Percentiles rank a stretch among this genome's conserved stretches.
These are phyloP conservation scores for Helianthus tuberosus DNA, from an alignment of 129 eudicot species.

Conservation along the genomic window DNA sequence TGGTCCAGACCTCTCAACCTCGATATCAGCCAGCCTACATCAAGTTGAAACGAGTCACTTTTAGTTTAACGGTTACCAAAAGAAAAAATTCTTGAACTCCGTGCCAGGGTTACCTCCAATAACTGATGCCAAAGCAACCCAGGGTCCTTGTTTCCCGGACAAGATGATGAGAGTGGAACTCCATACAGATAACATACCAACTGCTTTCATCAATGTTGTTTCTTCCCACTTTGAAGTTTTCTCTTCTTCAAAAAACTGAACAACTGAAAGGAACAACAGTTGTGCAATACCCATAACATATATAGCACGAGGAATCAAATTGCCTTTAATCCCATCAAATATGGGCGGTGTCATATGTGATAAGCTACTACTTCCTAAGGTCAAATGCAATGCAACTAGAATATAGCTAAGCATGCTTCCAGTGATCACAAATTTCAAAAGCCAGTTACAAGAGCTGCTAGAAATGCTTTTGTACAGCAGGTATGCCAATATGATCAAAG, in stretches of 20 bases:
- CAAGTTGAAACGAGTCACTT: neutral
- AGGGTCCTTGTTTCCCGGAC: slow-evolving; percentile 91
- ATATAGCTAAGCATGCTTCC: slow-evolving; percentile 69
- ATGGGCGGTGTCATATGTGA: slow-evolving; percentile 26
- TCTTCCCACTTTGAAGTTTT: slow-evolving; percentile 42
- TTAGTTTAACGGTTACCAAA: too few species aligned
- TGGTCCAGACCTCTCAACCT: slow-evolving; percentile 58
- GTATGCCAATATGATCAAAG: slow-evolving; percentile 63
- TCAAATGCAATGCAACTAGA: slow-evolving; percentile 63
- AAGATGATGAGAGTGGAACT: slow-evolving; percentile 73
- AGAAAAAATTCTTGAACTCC: neutral
- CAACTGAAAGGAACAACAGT: slow-evolving; percentile 52
- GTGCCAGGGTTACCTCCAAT: slow-evolving; percentile 61
- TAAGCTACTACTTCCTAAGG: slow-evolving; percentile 60
- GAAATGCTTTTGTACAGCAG: slow-evolving; percentile 50
- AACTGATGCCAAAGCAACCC: slow-evolving; percentile 61
- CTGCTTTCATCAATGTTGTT: slow-evolving; percentile 44
- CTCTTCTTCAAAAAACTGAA: slow-evolving; percentile 35
- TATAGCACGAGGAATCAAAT: slow-evolving; percentile 64
- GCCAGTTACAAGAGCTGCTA: slow-evolving; percentile 35
- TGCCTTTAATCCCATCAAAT: slow-evolving; percentile 42
- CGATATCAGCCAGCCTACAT: slow-evolving; percentile 69
- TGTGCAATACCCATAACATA: slow-evolving; percentile 65
- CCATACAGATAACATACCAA: slow-evolving; percentile 83
- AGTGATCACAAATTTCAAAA: slow-evolving; percentile 44